Evolutionary conservation across 306 rosid genomes (phyloP).

Genomic region (Fragaria nilgerrensis): DNA sequence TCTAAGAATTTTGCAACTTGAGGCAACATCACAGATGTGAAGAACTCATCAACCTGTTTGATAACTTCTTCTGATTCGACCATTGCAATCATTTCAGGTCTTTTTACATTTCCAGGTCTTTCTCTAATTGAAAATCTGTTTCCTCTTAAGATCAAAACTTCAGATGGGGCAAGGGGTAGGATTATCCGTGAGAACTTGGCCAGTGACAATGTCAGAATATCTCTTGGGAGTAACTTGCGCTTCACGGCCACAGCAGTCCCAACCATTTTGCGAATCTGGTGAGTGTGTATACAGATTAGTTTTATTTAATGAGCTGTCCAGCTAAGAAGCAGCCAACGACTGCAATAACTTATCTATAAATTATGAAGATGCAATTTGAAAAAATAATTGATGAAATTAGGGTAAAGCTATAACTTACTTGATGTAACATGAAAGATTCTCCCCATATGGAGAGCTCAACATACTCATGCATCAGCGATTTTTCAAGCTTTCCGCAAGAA

Average conservation of each 20-base stretch:
- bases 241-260: conserved; percentile 86
- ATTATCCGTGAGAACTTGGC: conserved; percentile 64
- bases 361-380: conserved; percentile 16
- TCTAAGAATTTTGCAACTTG: conserved; percentile 65
- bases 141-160: conserved; percentile 69
- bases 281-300: conserved; percentile 15
- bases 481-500: conserved; percentile 77
- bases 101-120: conserved; percentile 43
- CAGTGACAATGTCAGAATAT: conserved; percentile 59
- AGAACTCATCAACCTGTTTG: conserved; percentile 65
- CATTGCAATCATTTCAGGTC: conserved; percentile 75
- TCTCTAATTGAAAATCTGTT: conserved; percentile 57
- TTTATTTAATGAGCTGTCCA: conserved; percentile 2
- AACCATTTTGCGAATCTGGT: conserved; percentile 87
- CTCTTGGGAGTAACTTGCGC: conserved; percentile 75
- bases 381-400: not conserved
- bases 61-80: conserved; percentile 70
- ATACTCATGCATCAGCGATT: conserved; percentile 44
- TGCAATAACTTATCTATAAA: not conserved
- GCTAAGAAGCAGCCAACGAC: conserved; percentile 8
- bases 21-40: conserved; percentile 66
- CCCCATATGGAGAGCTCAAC: conserved; percentile 83
- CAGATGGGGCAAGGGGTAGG: conserved; percentile 83
- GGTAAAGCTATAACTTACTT: conserved; percentile 47
- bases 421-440: conserved; percentile 94